Percentiles rank a stretch among this genome's conserved stretches.
Evolutionary conservation across 306 rosid species (phyloP).

Genomic region (Quercus glauca): DNA sequence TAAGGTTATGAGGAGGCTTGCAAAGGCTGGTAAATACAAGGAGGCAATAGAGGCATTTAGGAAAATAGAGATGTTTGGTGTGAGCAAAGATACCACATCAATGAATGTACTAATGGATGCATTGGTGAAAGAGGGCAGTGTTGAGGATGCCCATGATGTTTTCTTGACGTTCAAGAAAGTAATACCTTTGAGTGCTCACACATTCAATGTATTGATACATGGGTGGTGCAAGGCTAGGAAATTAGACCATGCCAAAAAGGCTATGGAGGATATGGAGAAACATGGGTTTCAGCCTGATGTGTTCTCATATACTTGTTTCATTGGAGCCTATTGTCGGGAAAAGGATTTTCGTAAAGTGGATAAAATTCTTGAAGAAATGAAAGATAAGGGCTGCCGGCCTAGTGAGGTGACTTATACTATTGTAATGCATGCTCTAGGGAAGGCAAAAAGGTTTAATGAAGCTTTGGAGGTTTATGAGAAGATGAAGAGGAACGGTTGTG

Average conservation of each 20-base stretch:
- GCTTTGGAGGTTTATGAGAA: slow-evolving; percentile 57
- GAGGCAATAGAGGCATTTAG: slow-evolving; percentile 65
- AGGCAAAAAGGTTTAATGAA: slow-evolving; percentile 48
- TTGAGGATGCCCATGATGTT: slow-evolving; percentile 62
- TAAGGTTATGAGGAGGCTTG: slow-evolving; percentile 58
- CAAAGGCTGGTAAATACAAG: slow-evolving; percentile 38
- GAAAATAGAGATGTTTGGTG: slow-evolving; percentile 39
- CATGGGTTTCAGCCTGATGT: slow-evolving; percentile 57
- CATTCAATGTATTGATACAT: slow-evolving; percentile 71
- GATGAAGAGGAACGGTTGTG: slow-evolving; percentile 60
- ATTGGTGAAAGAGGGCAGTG: slow-evolving; percentile 57
- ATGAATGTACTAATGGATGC: slow-evolving; percentile 67
- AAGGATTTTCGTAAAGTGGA: slow-evolving; percentile 67
- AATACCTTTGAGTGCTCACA: slow-evolving; percentile 31
- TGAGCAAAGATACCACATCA: slow-evolving; percentile 40
- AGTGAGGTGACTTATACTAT: slow-evolving; percentile 60
- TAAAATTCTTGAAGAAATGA: slow-evolving; percentile 58
- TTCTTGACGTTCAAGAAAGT: slow-evolving; percentile 50
- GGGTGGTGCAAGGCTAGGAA: slow-evolving; percentile 75
- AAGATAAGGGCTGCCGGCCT: slow-evolving; percentile 46
- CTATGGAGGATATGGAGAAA: slow-evolving; percentile 66
- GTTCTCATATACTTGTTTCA: slow-evolving; percentile 50
- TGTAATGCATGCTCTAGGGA: slow-evolving; percentile 60
- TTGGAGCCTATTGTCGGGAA: slow-evolving; percentile 53
- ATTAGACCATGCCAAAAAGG: slow-evolving; percentile 49